phyloP scores from a whole-genome alignment of 805 yeast species.

The Saccharomycopsis javanensis region DNA sequence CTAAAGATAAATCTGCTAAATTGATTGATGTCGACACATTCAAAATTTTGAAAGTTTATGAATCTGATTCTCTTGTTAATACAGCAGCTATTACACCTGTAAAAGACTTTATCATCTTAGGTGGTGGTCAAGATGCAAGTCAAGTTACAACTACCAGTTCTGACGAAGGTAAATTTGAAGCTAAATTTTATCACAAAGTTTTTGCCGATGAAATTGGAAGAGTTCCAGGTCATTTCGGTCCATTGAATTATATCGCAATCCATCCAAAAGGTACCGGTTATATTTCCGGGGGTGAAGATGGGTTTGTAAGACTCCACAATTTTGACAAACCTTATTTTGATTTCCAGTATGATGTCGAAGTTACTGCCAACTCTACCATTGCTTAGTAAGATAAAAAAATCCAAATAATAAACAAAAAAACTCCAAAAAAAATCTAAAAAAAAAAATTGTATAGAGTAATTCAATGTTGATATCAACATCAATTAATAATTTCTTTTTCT shows the following conservation, averaged over 20 bases:
- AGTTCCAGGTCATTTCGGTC: constrained; percentile 98
- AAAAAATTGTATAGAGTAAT: no score
- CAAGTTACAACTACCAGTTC: constrained; percentile 96
- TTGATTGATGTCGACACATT: constrained; percentile 72
- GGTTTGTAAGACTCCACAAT: constrained; percentile 86
- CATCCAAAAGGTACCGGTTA: constrained; percentile 91
- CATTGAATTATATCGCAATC: constrained; percentile 84
- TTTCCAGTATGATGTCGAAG: constrained; percentile 85
- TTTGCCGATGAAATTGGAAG: constrained; percentile 95
- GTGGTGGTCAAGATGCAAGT: constrained; percentile 99
- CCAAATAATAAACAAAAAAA: no score
- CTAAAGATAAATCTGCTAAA: constrained; percentile 81
- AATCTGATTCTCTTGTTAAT: constrained; percentile 89
- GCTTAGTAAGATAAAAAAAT: neutral
- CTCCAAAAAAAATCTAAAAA: no score
- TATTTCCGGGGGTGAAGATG: constrained; percentile 99
- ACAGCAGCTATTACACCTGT: constrained; percentile 90
- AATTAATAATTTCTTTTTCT: neutral
- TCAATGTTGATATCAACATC: neutral
- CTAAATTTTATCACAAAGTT: constrained; percentile 89
- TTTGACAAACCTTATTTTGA: constrained; percentile 91
- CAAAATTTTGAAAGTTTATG: constrained; percentile 60
- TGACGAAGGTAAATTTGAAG: constrained; percentile 92
- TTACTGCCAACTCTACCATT: constrained; percentile 47
- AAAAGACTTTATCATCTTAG: constrained; percentile 85